Conservation (phyloP, 2,329 filamentous ascomycete genomes). For the Coniochaeta sp. region DNA sequence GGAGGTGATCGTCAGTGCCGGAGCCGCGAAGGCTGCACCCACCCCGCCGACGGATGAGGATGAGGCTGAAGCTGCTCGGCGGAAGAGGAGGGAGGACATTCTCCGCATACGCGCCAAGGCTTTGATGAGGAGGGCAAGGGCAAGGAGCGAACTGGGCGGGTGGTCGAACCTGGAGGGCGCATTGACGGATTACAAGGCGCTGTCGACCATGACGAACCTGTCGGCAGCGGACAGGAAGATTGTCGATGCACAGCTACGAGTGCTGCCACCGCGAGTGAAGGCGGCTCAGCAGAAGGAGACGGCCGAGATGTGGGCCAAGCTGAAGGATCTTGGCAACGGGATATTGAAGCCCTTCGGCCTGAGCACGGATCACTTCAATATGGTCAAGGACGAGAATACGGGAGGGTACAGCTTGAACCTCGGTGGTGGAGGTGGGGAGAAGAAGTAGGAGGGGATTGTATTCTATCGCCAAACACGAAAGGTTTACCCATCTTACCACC, state of each 20-base stretch:
- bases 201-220: slow-evolving; percentile 55
- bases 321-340: slow-evolving; percentile 87
- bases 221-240: slow-evolving; percentile 58
- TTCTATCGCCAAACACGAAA: too few relatives aligned
- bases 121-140: slow-evolving; percentile 70
- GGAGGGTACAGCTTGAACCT: slow-evolving; percentile 97
- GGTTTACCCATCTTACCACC: too few relatives aligned
- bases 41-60: slow-evolving; percentile 20
- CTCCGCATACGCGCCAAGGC: slow-evolving; percentile 75
- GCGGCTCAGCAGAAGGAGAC: slow-evolving; percentile 80
- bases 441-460: background rate
- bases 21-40: slow-evolving; percentile 44
- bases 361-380: slow-evolving; percentile 90
- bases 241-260: slow-evolving; percentile 58
- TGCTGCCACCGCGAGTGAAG: slow-evolving; percentile 63
- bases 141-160: slow-evolving; percentile 61
- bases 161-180: slow-evolving; percentile 78
- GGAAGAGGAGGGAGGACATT: slow-evolving; percentile 52
- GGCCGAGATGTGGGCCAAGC: slow-evolving; percentile 94
- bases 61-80: slow-evolving; percentile 19
- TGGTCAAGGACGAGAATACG: slow-evolving; percentile 81
- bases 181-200: slow-evolving; percentile 68
- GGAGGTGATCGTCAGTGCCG: slow-evolving; percentile 53
- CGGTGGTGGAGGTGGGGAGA: slow-evolving; percentile 5
- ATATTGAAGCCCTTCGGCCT: slow-evolving; percentile 89